These are phyloP conservation scores for Fusarium verrucosum DNA, from an alignment of 2,329 filamentous ascomycete genomes.

Conservation along the genomic window DNA sequence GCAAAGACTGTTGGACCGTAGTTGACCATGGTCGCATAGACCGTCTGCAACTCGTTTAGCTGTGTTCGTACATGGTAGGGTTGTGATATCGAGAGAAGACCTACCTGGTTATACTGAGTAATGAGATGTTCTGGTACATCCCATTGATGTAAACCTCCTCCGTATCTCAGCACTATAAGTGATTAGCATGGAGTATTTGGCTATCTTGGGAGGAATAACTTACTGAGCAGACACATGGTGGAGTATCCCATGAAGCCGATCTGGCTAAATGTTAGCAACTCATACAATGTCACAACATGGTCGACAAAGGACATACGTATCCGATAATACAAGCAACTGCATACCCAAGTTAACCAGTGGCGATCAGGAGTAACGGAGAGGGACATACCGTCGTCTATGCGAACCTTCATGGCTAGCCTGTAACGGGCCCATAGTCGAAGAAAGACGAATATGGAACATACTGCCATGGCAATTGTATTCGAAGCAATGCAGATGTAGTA, in stretches of 20 bases:
- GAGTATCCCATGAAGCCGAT: slow-evolving; percentile 32
- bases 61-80: accelerated
- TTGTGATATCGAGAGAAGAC: neutral
- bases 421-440: slow-evolving; percentile 18
- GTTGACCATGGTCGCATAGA: slow-evolving; percentile 31
- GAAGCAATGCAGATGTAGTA: slow-evolving; percentile 26
- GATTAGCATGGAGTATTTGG: accelerated
- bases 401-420: slow-evolving; percentile 16
- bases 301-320: neutral
- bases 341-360: neutral
- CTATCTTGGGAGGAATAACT: accelerated
- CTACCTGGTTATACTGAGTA: slow-evolving; percentile 12
- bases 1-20: slow-evolving; percentile 29
- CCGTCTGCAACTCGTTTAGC: neutral
- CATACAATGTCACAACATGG: accelerated
- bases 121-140: slow-evolving; percentile 21
- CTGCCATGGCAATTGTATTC: slow-evolving; percentile 7
- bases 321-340: slow-evolving; percentile 22
- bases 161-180: neutral
- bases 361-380: accelerated
- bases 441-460: slow-evolving; percentile 19
- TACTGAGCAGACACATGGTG: slow-evolving; percentile 17
- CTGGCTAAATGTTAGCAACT: neutral
- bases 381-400: slow-evolving; percentile 19
- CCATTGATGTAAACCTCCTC: slow-evolving; percentile 25